phyloP scores from a whole-genome alignment of 495 filamentous ascomycete genomes.

The Annulohypoxylon stygium region DNA sequence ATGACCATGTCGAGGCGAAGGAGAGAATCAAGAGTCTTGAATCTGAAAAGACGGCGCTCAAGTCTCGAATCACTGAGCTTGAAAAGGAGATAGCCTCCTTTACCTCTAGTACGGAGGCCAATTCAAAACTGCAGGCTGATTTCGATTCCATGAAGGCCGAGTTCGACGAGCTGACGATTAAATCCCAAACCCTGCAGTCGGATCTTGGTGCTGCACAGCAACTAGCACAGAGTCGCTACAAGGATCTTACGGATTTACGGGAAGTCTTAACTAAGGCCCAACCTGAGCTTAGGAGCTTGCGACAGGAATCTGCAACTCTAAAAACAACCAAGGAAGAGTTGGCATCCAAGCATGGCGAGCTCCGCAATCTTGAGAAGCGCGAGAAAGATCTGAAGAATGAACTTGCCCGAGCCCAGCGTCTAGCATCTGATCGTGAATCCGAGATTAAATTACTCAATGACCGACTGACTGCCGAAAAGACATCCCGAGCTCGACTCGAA shows the following conservation, averaged over 20 bases:
- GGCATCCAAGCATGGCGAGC: conserved; percentile 71
- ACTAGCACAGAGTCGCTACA: conserved; percentile 86
- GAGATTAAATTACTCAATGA: conserved; percentile 83
- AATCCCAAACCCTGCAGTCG: conserved; percentile 76
- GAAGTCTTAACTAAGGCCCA: conserved; percentile 86
- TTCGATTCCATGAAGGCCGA: conserved; percentile 74
- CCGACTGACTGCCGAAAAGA: conserved; percentile 79
- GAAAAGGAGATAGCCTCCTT: conserved; percentile 70
- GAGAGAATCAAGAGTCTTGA: conserved; percentile 75
- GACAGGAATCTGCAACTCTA: conserved; percentile 79
- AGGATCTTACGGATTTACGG: conserved; percentile 83
- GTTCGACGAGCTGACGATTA: conserved; percentile 80
- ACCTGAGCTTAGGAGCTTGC: conserved; percentile 81
- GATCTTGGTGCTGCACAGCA: conserved; percentile 89
- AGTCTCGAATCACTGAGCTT: conserved; percentile 73
- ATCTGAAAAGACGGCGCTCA: conserved; percentile 60
- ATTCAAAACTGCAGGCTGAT: conserved; percentile 67
- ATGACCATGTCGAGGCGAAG: conserved; percentile 86
- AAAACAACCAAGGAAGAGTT: conserved; percentile 80
- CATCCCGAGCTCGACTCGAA: conserved; percentile 77
- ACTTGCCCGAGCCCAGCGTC: conserved; percentile 73
- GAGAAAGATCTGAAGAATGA: conserved; percentile 86
- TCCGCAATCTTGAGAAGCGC: conserved; percentile 79
- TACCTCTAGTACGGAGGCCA: conserved; percentile 50
- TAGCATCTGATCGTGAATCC: conserved; percentile 75